These are phyloP conservation scores for Boeremia lycopersici DNA, from an alignment of 2,329 filamentous ascomycete species.

Conservation along the genomic window DNA sequence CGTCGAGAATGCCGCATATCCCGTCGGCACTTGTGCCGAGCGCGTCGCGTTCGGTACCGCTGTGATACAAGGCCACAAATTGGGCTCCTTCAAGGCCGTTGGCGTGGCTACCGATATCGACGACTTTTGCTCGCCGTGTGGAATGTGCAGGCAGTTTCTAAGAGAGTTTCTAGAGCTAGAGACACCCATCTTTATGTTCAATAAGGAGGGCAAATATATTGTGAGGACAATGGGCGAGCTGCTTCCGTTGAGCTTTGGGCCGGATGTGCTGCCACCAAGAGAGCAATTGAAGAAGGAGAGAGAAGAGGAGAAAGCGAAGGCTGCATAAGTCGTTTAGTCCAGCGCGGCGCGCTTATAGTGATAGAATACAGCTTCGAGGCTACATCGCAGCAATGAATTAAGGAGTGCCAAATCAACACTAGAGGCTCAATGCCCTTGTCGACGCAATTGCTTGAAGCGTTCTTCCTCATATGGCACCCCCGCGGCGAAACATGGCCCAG, in stretches of 20 bases:
- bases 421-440: not conserved
- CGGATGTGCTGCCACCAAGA: constrained; percentile 52
- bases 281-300: constrained; percentile 39
- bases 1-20: constrained; percentile 89
- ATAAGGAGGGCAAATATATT: constrained; percentile 75
- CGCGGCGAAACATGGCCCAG: constrained; percentile 6
- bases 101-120: constrained; percentile 82
- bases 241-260: constrained; percentile 61
- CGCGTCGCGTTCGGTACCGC: constrained; percentile 82
- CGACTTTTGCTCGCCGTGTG: constrained; percentile 69
- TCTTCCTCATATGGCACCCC: constrained; percentile 3
- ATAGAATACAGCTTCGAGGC: not conserved
- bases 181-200: constrained; percentile 90
- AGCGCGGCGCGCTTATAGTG: not conserved
- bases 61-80: constrained; percentile 61
- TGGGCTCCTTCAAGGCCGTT: constrained; percentile 65
- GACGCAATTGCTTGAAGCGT: not conserved
- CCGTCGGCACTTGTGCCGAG: constrained; percentile 95
- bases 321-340: not conserved
- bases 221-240: constrained; percentile 71
- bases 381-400: not conserved
- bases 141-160: constrained; percentile 90
- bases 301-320: constrained; percentile 35
- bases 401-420: not conserved
- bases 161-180: constrained; percentile 55